Percentiles rank a stretch among this genome's conserved stretches.
Evolutionary conservation across 768 basidiomycete genomes (phyloP).

Genomic region (Stropharia rugosoannulata): DNA sequence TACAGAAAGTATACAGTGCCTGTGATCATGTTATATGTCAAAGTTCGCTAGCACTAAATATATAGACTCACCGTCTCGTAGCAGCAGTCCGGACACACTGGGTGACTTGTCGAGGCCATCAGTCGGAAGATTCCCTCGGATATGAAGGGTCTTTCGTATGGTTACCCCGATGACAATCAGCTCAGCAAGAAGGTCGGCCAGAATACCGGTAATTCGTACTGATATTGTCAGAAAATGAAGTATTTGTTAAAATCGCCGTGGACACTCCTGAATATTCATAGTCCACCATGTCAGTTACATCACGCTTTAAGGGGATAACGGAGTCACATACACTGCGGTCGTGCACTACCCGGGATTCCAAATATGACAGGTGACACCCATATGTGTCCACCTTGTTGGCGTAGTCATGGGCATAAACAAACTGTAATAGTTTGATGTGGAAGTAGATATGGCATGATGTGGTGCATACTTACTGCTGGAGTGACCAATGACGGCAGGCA

Average conservation of each 20-base stretch:
- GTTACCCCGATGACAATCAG: slow-evolving; percentile 28
- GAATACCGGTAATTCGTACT: slow-evolving; percentile 29
- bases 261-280: background rate
- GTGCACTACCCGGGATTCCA: slow-evolving; percentile 8
- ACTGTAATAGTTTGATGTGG: slow-evolving; percentile 1
- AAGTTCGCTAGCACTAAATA: background rate
- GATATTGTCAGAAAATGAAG: background rate
- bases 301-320: background rate
- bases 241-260: background rate
- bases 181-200: slow-evolving; percentile 28
- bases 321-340: slow-evolving; percentile 10
- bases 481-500: slow-evolving; percentile 26
- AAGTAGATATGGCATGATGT: background rate
- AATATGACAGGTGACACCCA: slow-evolving; percentile 12
- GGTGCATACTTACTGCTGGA: slow-evolving; percentile 19
- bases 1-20: slow-evolving; percentile 27
- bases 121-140: slow-evolving; percentile 18
- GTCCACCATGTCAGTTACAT: background rate
- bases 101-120: slow-evolving; percentile 20
- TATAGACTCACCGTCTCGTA: slow-evolving; percentile 21
- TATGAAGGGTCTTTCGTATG: slow-evolving; percentile 21
- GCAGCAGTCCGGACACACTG: slow-evolving; percentile 20
- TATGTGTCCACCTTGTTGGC: slow-evolving; percentile 9
- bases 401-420: slow-evolving; percentile 13
- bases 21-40: background rate